These are phyloP conservation scores for Fusarium protoensiforme DNA, from an alignment of 2,329 filamentous ascomycete genomes.

Conservation along the genomic window DNA sequence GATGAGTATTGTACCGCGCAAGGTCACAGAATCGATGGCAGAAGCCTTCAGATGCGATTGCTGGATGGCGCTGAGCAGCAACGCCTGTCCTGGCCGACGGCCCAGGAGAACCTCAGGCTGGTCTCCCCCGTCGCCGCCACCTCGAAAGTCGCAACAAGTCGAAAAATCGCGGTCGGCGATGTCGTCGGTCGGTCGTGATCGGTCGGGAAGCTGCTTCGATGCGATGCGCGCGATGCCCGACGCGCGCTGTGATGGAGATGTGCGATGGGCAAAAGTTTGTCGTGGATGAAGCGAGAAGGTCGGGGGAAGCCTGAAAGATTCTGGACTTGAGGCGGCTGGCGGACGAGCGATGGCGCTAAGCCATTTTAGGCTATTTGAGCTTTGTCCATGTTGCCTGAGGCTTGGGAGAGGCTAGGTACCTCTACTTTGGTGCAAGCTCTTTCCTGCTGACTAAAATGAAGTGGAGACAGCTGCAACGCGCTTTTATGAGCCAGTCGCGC, in stretches of 20 bases:
- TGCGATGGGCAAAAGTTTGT: conserved; percentile 54
- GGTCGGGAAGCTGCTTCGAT: conserved; percentile 41
- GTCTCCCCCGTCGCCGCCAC: conserved; percentile 59
- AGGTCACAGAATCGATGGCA: conserved; percentile 48
- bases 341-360: conserved; percentile 38
- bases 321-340: conserved; percentile 56
- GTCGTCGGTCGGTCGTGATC: conserved; percentile 46
- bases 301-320: conserved; percentile 56
- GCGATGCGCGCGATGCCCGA: conserved; percentile 59
- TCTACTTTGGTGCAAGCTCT: conserved; percentile 28
- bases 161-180: conserved; percentile 51
- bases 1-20: conserved; percentile 36
- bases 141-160: conserved; percentile 51
- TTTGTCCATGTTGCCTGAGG: conserved; percentile 40
- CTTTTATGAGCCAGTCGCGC: neutral
- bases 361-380: conserved; percentile 28
- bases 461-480: neutral
- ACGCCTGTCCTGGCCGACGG: conserved; percentile 58
- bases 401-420: conserved; percentile 14
- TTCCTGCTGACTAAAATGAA: conserved; percentile 38
- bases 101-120: conserved; percentile 60
- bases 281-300: conserved; percentile 55
- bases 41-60: conserved; percentile 45
- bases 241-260: conserved; percentile 63
- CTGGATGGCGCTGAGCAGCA: conserved; percentile 56